Percentiles rank a stretch among this genome's conserved stretches.
Conservation (phyloP, 2,329 filamentous ascomycete genomes). For the Falciphora oryzae region DNA sequence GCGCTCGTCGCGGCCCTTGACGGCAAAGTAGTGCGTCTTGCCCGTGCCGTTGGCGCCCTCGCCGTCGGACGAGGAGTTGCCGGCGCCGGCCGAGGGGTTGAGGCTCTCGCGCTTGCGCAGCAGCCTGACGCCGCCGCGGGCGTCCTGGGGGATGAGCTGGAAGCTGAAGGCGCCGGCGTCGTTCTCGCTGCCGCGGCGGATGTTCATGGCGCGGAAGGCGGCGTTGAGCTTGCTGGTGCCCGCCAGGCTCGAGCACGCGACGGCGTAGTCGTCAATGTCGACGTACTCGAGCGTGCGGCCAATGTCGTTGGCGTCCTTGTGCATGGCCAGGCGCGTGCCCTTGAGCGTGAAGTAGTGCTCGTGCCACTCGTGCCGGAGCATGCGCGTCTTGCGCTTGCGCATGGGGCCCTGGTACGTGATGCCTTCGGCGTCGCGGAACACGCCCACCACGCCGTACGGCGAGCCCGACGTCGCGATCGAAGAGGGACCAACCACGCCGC, state of each 20-base stretch:
- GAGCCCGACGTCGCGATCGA: slow-evolving; percentile 19
- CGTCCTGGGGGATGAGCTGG: slow-evolving; percentile 71
- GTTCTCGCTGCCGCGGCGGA: slow-evolving; percentile 46
- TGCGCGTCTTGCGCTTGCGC: slow-evolving; percentile 85
- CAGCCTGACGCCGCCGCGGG: slow-evolving; percentile 43
- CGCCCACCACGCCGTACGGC: slow-evolving; percentile 13
- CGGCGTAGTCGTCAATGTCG: slow-evolving; percentile 83
- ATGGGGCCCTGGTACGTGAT: slow-evolving; percentile 78
- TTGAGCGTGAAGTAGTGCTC: slow-evolving; percentile 85
- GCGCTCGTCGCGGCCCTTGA: slow-evolving; percentile 77
- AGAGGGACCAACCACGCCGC: background rate
- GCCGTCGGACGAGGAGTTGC: slow-evolving; percentile 18
- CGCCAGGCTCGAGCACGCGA: slow-evolving; percentile 73
- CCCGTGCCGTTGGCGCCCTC: slow-evolving; percentile 54
- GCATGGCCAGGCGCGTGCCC: slow-evolving; percentile 69
- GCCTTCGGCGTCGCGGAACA: slow-evolving; percentile 37
- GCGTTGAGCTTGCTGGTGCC: slow-evolving; percentile 76
- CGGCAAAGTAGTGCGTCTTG: slow-evolving; percentile 93
- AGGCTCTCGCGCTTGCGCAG: slow-evolving; percentile 49
- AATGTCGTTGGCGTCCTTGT: slow-evolving; percentile 51
- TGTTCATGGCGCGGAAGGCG: slow-evolving; percentile 75
- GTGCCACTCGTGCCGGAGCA: slow-evolving; percentile 90
- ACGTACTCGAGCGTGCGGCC: slow-evolving; percentile 68
- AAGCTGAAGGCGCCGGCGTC: slow-evolving; percentile 71
- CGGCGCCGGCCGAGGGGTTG: slow-evolving; percentile 13